phyloP scores from a whole-genome alignment of 164 flowering plant species.

The Vitis labrusca region DNA sequence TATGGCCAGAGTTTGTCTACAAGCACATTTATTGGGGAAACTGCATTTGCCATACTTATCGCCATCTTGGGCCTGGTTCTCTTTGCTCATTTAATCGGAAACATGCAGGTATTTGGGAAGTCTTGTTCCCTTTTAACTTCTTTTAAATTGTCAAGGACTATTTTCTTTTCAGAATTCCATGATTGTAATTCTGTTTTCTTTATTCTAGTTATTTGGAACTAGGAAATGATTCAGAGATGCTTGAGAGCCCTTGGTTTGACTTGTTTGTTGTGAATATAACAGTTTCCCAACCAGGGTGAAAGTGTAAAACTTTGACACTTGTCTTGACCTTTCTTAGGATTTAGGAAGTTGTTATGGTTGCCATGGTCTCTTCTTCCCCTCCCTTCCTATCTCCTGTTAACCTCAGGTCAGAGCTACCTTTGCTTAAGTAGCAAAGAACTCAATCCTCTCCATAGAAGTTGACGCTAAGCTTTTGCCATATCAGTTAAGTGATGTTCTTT shows the following conservation, averaged over 20 bases:
- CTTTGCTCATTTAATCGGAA: conserved; percentile 73
- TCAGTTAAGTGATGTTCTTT: too few species aligned
- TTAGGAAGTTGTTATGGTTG: too few species aligned
- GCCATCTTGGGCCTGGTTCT: conserved; percentile 64
- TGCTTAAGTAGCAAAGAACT: too few species aligned
- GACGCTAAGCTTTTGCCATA: too few species aligned
- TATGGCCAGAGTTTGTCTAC: conserved; percentile 58
- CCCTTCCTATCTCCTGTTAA: too few species aligned
- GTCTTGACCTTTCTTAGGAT: too few species aligned
- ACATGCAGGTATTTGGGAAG: conserved; percentile 59
- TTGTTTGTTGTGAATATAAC: background rate
- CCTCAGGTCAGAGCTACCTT: too few species aligned
- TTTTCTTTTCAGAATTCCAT: background rate
- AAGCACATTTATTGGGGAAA: conserved; percentile 65
- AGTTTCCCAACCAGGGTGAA: too few species aligned
- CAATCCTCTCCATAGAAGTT: too few species aligned
- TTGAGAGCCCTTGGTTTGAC: background rate
- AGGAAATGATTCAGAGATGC: background rate
- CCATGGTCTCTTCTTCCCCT: too few species aligned
- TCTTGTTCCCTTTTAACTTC: background rate
- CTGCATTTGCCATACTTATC: conserved; percentile 56
- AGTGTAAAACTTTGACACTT: too few species aligned
- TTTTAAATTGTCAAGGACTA: background rate
- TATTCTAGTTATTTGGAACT: background rate
- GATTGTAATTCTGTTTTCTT: background rate